Conservation (phyloP, 2,329 filamentous ascomycete genomes). For the Tolypocladium capitatum region DNA sequence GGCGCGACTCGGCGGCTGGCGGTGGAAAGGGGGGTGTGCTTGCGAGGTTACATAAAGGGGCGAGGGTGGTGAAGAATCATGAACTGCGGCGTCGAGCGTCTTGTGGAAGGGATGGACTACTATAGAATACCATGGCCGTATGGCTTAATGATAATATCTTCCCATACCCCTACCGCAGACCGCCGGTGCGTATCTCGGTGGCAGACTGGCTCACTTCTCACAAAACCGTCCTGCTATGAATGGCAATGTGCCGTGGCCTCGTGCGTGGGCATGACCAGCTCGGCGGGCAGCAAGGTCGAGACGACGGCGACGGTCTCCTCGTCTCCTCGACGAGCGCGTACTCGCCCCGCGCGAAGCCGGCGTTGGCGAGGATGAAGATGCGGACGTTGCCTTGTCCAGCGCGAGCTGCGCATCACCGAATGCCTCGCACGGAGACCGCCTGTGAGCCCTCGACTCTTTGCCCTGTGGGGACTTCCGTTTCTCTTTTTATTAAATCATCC, state of each 20-base stretch:
- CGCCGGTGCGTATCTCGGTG: too few species aligned
- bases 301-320: constrained; percentile 42
- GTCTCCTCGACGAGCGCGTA: constrained; percentile 26
- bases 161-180: too few species aligned
- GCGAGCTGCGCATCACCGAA: not conserved
- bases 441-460: too few species aligned
- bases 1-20: not conserved
- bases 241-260: constrained; percentile 27
- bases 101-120: not conserved
- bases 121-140: not conserved
- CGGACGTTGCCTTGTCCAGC: not conserved
- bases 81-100: not conserved
- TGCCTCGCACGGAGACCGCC: not conserved
- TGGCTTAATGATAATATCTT: not conserved
- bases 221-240: too few species aligned
- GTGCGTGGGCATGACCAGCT: constrained; percentile 37
- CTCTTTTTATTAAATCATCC: constrained; percentile 3
- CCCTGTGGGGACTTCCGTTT: not conserved
- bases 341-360: constrained; percentile 21
- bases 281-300: constrained; percentile 33
- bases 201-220: too few species aligned
- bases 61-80: not conserved
- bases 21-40: not conserved
- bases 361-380: constrained; percentile 28
- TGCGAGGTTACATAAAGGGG: not conserved